Evolutionary conservation across 768 basidiomycete species (phyloP), one percentile per base, ranked within the genome.

Genomic region (Ephemerocybe angulata): DNA sequence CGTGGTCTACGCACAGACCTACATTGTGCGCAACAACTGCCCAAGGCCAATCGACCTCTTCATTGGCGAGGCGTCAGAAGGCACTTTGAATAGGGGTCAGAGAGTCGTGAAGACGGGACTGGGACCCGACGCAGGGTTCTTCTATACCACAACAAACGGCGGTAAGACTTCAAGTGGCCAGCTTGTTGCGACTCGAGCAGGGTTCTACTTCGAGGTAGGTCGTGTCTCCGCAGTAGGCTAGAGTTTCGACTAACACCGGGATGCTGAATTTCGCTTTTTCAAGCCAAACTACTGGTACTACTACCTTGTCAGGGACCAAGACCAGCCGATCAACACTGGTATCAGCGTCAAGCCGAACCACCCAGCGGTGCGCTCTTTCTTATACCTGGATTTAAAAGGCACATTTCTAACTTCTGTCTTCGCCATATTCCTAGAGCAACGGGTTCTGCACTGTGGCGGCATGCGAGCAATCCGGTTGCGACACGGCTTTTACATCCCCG

Each of bases 211-310:
- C 12, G 38, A 29, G 52, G 52, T 53, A 28, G 13, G 52, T 6
- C 10, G 27, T 27, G 12, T 17, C 52, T n/a, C n/a, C 33, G 17
- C 4, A 6, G 38, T 11, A 21, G 33, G 12, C 12, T 7, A 6
- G 27, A 22, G 33, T 8, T 25, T 24, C 33, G 13, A 41, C 12
- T 5, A 17, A 13, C 5, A 5, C 15, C 17, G 24, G 22, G 17
- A 38, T 12, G 10, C 46, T 11, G 15, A 12, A 48, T 11, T 44
- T 8, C 22, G 10, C 19, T 35, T 17, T 8, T 10, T 43, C 10
- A 7, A 53, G 52, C 52, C 52, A 7, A 53, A 29, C 41, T 53
- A 53, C 41, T 53, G 52, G 52, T 44, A 53, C 38, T 53, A 53
- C 28, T 53, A 43, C 41, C 30, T 53, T 3, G 52, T 53, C 25